phyloP scores from a whole-genome alignment of 2,329 filamentous ascomycete species.

The Fusarium euwallaceae region DNA sequence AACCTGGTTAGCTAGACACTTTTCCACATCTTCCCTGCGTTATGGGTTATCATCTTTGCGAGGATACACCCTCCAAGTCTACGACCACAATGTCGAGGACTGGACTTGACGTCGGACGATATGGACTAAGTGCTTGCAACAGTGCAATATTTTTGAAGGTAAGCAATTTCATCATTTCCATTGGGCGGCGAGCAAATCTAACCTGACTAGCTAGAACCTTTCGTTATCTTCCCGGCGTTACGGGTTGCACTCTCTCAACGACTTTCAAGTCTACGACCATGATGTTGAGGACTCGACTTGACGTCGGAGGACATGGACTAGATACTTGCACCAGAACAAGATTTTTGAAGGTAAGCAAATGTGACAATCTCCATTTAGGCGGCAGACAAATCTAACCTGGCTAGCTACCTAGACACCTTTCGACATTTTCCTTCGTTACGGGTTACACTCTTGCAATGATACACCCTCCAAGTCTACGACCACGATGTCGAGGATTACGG shows the following conservation, averaged over 20 bases:
- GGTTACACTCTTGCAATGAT: not conserved
- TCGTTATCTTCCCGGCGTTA: not conserved
- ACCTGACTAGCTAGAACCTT: not conserved
- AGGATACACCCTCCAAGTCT: no score
- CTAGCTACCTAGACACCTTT: not conserved
- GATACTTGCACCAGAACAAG: not conserved
- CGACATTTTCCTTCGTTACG: not conserved
- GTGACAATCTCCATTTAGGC: not conserved
- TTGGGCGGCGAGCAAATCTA: not conserved
- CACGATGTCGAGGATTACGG: not conserved
- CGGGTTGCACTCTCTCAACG: not conserved
- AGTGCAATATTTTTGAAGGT: not conserved
- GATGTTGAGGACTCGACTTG: not conserved
- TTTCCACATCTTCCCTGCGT: not conserved
- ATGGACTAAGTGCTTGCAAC: not conserved
- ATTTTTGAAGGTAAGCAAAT: not conserved
- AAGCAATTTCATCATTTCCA: not conserved
- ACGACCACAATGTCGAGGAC: no score
- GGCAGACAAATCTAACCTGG: not conserved
- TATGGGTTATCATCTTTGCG: not conserved
- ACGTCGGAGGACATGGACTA: no score
- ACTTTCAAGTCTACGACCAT: not conserved
- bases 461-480: not conserved
- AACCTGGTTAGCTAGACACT: not conserved
- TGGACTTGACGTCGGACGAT: no score